Evolutionary conservation across 176 grass and related monocot species (phyloP).

Genomic region (Triticum timopheevii): DNA sequence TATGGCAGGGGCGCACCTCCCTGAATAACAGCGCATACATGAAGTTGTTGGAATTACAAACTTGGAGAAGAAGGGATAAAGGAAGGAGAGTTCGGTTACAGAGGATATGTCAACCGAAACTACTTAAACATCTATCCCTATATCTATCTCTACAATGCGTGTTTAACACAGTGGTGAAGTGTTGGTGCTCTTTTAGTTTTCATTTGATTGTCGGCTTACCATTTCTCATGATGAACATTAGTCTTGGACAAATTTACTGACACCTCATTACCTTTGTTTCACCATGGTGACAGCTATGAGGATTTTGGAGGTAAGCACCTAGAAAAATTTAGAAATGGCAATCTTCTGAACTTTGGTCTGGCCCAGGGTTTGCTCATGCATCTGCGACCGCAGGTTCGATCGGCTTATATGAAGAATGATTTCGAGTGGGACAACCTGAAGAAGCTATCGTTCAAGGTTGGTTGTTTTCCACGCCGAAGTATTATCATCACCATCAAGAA

Average conservation of each 20-base stretch:
- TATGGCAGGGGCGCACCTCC: too few species aligned
- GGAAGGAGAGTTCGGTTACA: too few species aligned
- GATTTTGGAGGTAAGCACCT: conserved; percentile 70
- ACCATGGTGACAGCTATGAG: conserved; percentile 56
- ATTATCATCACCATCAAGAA: background rate
- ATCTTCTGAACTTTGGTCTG: conserved; percentile 4
- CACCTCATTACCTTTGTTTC: conserved; percentile 1
- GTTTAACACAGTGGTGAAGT: background rate
- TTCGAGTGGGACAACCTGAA: conserved; percentile 97
- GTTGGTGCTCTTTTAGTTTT: background rate
- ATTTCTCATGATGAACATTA: background rate
- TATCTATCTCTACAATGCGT: too few species aligned
- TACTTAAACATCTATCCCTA: too few species aligned
- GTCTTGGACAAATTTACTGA: conserved; percentile 15
- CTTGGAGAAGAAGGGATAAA: too few species aligned
- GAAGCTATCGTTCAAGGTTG: conserved; percentile 77
- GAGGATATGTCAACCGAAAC: too few species aligned
- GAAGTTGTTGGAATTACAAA: too few species aligned
- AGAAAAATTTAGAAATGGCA: background rate
- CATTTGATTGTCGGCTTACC: background rate
- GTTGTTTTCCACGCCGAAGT: background rate
- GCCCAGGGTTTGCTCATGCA: background rate
- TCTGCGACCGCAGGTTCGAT: conserved; percentile 61
- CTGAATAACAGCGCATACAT: too few species aligned
- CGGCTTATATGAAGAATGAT: conserved; percentile 76